Base-by-base conservation (phyloP, 257 asterid genomes). In the Jacaranda mimosifolia region DNA sequence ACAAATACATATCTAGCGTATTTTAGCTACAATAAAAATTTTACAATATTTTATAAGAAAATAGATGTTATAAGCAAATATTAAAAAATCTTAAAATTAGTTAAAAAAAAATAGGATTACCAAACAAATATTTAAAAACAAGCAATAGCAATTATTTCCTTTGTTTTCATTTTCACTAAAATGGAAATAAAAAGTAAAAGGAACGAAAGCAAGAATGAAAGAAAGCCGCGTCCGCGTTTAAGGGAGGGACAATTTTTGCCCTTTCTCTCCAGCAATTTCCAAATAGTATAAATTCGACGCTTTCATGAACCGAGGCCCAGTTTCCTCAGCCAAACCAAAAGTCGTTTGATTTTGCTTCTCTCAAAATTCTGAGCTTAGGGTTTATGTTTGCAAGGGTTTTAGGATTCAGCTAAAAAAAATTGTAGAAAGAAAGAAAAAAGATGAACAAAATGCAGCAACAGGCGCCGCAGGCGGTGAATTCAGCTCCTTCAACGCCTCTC, bases 401-500 rank as follows among this genome's bases (percentile, higher is more conserved):
- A 59, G 40, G 74, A 77, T 66, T 68, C 53, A 14, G 35, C 36
- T 42, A 68, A 45, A 35, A 17, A n/a, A 58, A n/a, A 10, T 53
- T 36, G 51, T 46, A 32, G 26, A 32, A 56, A 58, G 15, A 53
- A 14, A 4, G 19, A 8, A 36, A 77, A 18, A 40, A 15, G 3
- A 76, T 79, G 84, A 79, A 80, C 81, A 78, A 73, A 78, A 80
- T 73, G 85, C 87, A 80, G 73, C 85, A 73, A 21, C 79, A 73
- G 55, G 46, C 78, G 51, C 85, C 78, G 52, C 86, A 72, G 70
- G 5, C 84, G 68, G 78, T 81, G 90, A 90, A 86, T 83, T 78
- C 97, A 52, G 80, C 86, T 67, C 81, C 88, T 36, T 72, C 94
- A 6, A 62, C 86, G 74, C 88, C 94, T 55, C 89, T 91, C 70